Evolutionary conservation across 768 basidiomycete genomes (phyloP), one percentile per base, ranked within the genome.

Genomic region (Trametes maxima): DNA sequence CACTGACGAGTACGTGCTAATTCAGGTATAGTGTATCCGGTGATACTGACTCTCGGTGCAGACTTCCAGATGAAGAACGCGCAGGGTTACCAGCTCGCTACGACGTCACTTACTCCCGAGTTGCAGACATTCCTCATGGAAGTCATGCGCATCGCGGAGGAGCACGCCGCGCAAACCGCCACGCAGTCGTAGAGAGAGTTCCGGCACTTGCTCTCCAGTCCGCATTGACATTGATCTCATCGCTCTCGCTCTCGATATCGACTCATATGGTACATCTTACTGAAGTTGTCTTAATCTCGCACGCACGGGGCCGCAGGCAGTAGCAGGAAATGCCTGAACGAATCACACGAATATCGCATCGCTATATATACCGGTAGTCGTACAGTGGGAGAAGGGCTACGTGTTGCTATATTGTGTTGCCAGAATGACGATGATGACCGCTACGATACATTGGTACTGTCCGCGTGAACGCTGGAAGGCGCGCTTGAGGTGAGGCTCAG

Each of bases 51-150:
- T 57, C 36, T 33, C 28, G 44, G 45, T 28, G 40, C 65, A 92
- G 90, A 79, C 22, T 88, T 93, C 78, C 90, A 94, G 78, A 83
- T 80, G 78, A 83, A 87, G 72, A 92, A 92, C 66, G 74, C 78
- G 1, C 74, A 79, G 14, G 78, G 80, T 50, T 92, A 94, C 72
- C 89, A 90, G 69, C 80, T 82, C 14, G 85, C 86, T 16, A 93
- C 90, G 44, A 90, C 90, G 6, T 77, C 77, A 24, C 80, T 94
- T 64, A 80, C 78, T 57, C 79, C 89, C 44, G 92, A 94, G 22
- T 87, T 89, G 67, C 91, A 92, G 72, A 88, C 89, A 1, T 69
- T 87, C 55, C 80, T 94, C 58, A 93, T 93, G 89, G 92, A 94
- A 69, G 84, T 92, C 60, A 91, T 93, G 89, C 79, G 81, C 53